Evolutionary conservation across 306 rosid species (phyloP).

Genomic region (Fagus crenata): DNA sequence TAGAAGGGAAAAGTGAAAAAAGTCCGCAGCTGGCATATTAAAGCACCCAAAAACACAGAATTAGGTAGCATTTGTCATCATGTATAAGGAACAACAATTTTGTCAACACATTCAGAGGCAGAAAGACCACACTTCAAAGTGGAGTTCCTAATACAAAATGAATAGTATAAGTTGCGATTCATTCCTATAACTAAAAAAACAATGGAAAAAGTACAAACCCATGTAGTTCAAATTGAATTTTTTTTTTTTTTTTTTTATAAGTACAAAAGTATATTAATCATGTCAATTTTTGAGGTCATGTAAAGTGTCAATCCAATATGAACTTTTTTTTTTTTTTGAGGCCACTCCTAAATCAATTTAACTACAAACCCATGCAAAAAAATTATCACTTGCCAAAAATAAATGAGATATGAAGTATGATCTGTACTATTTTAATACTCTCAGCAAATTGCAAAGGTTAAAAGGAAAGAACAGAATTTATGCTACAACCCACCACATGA

Average conservation of each 20-base stretch:
- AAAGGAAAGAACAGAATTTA: background rate
- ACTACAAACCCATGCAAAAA: background rate
- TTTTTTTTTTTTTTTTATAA: background rate
- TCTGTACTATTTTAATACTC: background rate
- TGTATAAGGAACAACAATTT: background rate
- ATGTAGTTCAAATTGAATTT: no score
- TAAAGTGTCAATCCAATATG: no score
- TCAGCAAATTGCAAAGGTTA: conserved; percentile 9
- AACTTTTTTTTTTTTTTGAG: no score
- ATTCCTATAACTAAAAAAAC: background rate
- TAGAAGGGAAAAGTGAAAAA: background rate
- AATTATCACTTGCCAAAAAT: conserved; percentile 9
- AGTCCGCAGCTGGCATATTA: background rate
- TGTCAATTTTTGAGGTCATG: no score
- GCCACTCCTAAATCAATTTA: background rate
- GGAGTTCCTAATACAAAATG: conserved; percentile 1
- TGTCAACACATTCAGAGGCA: background rate
- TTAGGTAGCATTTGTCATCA: conserved; percentile 2
- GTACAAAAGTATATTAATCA: background rate
- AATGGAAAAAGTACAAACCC: background rate
- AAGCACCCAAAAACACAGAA: conserved; percentile 8
- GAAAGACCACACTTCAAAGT: background rate
- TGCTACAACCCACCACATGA: no score
- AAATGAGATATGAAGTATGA: background rate
- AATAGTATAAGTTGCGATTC: background rate